Percentiles rank a stretch among this genome's conserved stretches.
These are phyloP conservation scores for Diplodia scrobiculata DNA, from an alignment of 2,329 filamentous ascomycete species.

Conservation along the genomic window DNA sequence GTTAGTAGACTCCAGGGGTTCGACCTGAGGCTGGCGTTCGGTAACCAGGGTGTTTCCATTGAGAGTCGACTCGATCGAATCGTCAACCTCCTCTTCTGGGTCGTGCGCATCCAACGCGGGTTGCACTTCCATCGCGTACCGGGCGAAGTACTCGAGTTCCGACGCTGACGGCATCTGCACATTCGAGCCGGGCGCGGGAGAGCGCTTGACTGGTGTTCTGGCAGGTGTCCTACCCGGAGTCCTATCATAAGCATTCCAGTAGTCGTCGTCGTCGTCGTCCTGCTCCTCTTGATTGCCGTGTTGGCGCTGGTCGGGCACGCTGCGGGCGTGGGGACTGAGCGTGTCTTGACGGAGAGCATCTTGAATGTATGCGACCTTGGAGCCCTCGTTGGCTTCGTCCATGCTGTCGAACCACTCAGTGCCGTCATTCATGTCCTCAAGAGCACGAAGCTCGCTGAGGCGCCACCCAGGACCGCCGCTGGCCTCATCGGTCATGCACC, in stretches of 20 bases:
- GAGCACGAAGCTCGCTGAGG: slow-evolving; percentile 68
- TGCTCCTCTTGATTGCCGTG: slow-evolving; percentile 45
- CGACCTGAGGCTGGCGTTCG: slow-evolving; percentile 46
- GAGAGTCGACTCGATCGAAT: slow-evolving; percentile 55
- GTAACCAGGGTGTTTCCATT: slow-evolving; percentile 55
- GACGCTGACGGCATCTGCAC: slow-evolving; percentile 45
- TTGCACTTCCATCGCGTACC: slow-evolving; percentile 73
- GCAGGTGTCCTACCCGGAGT: slow-evolving; percentile 68
- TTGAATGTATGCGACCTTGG: slow-evolving; percentile 31
- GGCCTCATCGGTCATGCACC: slow-evolving; percentile 66
- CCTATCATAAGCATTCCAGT: slow-evolving; percentile 77
- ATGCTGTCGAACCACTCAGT: slow-evolving; percentile 61
- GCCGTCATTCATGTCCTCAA: slow-evolving; percentile 59
- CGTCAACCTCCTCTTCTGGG: slow-evolving; percentile 67
- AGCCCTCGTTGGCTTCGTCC: slow-evolving; percentile 61
- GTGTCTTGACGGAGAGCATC: slow-evolving; percentile 18
- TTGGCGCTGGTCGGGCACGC: slow-evolving; percentile 22
- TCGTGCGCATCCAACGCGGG: slow-evolving; percentile 80
- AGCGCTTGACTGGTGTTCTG: slow-evolving; percentile 55
- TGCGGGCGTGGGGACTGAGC: slow-evolving; percentile 27
- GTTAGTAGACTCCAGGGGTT: slow-evolving; percentile 47
- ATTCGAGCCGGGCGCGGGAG: slow-evolving; percentile 59
- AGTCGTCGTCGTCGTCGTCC: slow-evolving; percentile 73
- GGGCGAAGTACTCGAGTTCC: slow-evolving; percentile 74
- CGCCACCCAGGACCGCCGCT: slow-evolving; percentile 67